Evolutionary conservation across 208 protist genomes (phyloP).

Genomic region (Acanthamoeba polyphaga): DNA sequence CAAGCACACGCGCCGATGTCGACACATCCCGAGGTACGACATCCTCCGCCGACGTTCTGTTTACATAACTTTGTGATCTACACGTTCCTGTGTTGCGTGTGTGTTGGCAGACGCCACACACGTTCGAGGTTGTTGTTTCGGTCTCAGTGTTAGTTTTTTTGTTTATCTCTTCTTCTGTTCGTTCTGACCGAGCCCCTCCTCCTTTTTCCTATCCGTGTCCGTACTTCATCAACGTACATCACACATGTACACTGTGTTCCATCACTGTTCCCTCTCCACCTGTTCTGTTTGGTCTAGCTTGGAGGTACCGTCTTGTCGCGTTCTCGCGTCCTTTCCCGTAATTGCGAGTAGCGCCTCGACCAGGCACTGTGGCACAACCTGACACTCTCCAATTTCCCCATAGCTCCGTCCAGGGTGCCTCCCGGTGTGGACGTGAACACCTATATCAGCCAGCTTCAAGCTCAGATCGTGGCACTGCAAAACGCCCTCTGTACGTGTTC

Average conservation of each 20-base stretch:
- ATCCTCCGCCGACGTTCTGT: background rate
- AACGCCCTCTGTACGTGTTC: background rate
- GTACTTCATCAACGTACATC: background rate
- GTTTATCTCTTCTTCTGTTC: too few species aligned
- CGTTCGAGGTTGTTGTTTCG: background rate
- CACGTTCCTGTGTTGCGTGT: too few species aligned
- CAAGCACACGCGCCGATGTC: background rate
- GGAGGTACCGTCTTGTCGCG: background rate
- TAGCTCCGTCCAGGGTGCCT: background rate
- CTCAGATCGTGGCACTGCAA: background rate
- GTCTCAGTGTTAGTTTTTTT: background rate
- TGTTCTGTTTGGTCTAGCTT: background rate
- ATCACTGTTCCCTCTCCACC: background rate
- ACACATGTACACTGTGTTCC: background rate
- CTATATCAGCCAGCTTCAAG: slow-evolving; percentile 15
- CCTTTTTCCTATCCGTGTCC: background rate
- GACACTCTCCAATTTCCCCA: background rate
- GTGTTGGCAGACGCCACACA: too few species aligned
- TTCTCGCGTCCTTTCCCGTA: background rate
- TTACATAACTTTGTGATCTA: too few species aligned
- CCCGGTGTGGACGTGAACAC: slow-evolving; percentile 1
- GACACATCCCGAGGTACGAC: background rate
- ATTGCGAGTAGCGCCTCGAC: too few species aligned
- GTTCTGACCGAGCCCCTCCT: background rate
- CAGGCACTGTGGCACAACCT: too few species aligned